These are phyloP conservation scores for Choiromyces venosus DNA, from an alignment of 495 filamentous ascomycete genomes.

Conservation along the genomic window DNA sequence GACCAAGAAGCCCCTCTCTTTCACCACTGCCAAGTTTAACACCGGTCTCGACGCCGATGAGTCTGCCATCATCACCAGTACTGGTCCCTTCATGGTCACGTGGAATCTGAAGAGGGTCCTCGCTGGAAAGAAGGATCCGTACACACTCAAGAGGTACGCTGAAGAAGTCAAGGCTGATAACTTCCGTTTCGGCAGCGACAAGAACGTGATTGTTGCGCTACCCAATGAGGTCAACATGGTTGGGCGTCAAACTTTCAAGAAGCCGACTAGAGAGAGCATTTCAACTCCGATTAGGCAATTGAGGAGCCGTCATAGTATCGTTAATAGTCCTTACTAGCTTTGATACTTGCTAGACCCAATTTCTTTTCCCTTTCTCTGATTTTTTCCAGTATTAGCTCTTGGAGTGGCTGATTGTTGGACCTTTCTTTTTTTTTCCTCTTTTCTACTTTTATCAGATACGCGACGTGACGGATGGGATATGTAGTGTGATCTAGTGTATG, in stretches of 20 bases:
- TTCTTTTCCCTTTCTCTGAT: background rate
- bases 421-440: background rate
- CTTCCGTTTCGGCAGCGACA: slow-evolving; percentile 93
- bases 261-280: slow-evolving; percentile 89
- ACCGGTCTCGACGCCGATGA: slow-evolving; percentile 73
- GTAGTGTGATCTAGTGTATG: background rate
- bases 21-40: slow-evolving; percentile 91
- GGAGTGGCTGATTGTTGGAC: background rate
- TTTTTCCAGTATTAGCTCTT: background rate
- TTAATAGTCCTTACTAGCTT: slow-evolving; percentile 38
- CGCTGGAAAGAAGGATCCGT: slow-evolving; percentile 71
- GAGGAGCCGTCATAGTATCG: slow-evolving; percentile 32
- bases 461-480: background rate
- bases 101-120: slow-evolving; percentile 91
- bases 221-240: slow-evolving; percentile 99
- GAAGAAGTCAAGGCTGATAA: slow-evolving; percentile 98
- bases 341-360: background rate
- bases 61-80: slow-evolving; percentile 93
- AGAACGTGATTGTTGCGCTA: slow-evolving; percentile 94
- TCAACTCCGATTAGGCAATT: slow-evolving; percentile 49
- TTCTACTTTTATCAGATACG: background rate
- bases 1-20: slow-evolving; percentile 75
- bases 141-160: slow-evolving; percentile 89
- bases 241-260: slow-evolving; percentile 72
- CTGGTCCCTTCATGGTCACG: slow-evolving; percentile 92